Conservation (phyloP, 2,329 filamentous ascomycete species). For the Ceratocystis destructans region DNA sequence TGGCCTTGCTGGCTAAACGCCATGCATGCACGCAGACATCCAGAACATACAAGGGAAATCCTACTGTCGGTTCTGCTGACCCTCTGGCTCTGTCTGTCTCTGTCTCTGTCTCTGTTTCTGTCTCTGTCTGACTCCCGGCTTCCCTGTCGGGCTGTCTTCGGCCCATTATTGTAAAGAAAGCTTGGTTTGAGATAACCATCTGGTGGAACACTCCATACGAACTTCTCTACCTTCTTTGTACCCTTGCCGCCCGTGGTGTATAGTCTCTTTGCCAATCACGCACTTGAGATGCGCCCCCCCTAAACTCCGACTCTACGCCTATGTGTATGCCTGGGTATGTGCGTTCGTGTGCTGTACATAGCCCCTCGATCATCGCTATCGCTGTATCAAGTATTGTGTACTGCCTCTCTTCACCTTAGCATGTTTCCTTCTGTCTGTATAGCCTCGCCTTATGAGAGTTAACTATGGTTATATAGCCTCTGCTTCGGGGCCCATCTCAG, state of each 20-base stretch:
- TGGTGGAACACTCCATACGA: not conserved
- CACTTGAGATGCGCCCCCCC: not conserved
- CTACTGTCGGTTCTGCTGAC: not conserved
- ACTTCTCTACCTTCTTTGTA: not conserved
- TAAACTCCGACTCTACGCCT: not conserved
- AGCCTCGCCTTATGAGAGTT: not conserved
- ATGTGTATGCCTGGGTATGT: not conserved
- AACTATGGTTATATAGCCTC: not conserved
- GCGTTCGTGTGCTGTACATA: not conserved
- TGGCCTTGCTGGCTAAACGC: not conserved
- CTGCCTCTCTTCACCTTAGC: not conserved
- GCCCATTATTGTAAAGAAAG: conserved; percentile 6
- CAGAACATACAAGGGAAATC: not conserved
- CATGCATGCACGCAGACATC: not conserved
- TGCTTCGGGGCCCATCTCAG: not conserved
- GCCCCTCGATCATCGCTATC: not conserved
- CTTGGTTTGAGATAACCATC: not conserved
- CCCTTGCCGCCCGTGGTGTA: not conserved
- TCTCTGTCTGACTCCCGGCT: not conserved
- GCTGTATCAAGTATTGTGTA: not conserved
- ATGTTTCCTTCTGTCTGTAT: not conserved
- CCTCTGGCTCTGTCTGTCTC: not conserved
- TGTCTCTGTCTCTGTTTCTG: not conserved
- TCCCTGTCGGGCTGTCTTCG: not conserved
- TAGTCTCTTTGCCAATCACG: not conserved